phyloP scores from a whole-genome alignment of 352 stramenopile species.

The Phytopythium delawarense region DNA sequence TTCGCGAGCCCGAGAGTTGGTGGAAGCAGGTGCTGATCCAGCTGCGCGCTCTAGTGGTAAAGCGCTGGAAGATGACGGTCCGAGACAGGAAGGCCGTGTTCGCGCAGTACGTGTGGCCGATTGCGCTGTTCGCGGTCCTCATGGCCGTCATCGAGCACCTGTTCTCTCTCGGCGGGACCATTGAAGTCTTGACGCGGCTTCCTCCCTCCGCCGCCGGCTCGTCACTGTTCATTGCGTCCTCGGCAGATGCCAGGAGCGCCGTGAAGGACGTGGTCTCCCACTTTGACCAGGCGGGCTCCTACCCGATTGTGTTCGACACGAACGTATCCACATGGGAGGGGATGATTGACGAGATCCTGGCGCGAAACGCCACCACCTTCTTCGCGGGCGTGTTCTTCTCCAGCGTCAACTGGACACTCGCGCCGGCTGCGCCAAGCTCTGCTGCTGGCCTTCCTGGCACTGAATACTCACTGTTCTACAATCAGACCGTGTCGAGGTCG shows the following conservation, averaged over 20 bases:
- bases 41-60: slow-evolving; percentile 44
- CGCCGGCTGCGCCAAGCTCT: background rate
- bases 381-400: slow-evolving; percentile 59
- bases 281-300: slow-evolving; percentile 13
- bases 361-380: slow-evolving; percentile 38
- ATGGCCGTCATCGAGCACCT: slow-evolving; percentile 43
- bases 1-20: background rate
- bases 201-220: slow-evolving; percentile 26
- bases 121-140: slow-evolving; percentile 55
- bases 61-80: slow-evolving; percentile 46
- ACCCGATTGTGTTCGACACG: slow-evolving; percentile 26
- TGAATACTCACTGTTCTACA: slow-evolving; percentile 62
- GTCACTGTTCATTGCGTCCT: slow-evolving; percentile 43
- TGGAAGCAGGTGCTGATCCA: slow-evolving; percentile 37
- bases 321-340: slow-evolving; percentile 20
- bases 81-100: slow-evolving; percentile 62
- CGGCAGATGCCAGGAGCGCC: slow-evolving; percentile 13
- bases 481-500: slow-evolving; percentile 51
- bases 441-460: slow-evolving; percentile 7
- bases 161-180: slow-evolving; percentile 18
- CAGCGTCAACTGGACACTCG: slow-evolving; percentile 24
- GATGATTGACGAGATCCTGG: slow-evolving; percentile 41
- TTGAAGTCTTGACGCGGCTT: slow-evolving; percentile 52
- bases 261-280: slow-evolving; percentile 29
- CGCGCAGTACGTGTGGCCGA: slow-evolving; percentile 68